These are phyloP conservation scores for Exophiala dermatitidis DNA, from an alignment of 2,329 filamentous ascomycete species.

Conservation along the genomic window DNA sequence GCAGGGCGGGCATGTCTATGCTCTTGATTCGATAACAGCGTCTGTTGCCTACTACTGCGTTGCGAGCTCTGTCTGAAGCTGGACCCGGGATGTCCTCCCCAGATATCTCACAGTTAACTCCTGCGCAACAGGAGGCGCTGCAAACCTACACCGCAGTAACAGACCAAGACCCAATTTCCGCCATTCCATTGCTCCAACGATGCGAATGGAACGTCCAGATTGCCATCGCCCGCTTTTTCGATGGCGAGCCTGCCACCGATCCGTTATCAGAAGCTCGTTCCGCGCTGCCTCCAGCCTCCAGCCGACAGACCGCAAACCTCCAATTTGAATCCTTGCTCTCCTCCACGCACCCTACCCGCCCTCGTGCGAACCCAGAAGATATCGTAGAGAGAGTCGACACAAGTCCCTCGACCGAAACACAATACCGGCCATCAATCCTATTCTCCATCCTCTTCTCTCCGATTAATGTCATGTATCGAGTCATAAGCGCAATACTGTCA, in stretches of 20 bases:
- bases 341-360: conserved; percentile 29
- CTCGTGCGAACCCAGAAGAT: conserved; percentile 19
- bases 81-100: conserved; percentile 37
- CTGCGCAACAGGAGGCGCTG: conserved; percentile 72
- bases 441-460: conserved; percentile 73
- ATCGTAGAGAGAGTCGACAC: conserved; percentile 60
- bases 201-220: conserved; percentile 99
- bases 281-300: conserved; percentile 54
- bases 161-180: conserved; percentile 68
- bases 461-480: conserved; percentile 67
- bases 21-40: conserved; percentile 2
- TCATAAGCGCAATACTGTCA: conserved; percentile 62
- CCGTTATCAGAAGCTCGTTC: conserved; percentile 69
- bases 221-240: conserved; percentile 94
- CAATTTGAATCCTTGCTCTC: conserved; percentile 52
- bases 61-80: conserved; percentile 1
- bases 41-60: background rate
- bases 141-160: conserved; percentile 86
- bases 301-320: conserved; percentile 65
- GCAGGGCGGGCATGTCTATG: conserved; percentile 3
- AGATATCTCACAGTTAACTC: conserved; percentile 60
- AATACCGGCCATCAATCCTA: conserved; percentile 65
- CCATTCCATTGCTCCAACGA: conserved; percentile 69
- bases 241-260: conserved; percentile 75
- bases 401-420: conserved; percentile 57